Evolutionary conservation across 805 yeast species (phyloP).

Genomic region (Lipomyces sp.): DNA sequence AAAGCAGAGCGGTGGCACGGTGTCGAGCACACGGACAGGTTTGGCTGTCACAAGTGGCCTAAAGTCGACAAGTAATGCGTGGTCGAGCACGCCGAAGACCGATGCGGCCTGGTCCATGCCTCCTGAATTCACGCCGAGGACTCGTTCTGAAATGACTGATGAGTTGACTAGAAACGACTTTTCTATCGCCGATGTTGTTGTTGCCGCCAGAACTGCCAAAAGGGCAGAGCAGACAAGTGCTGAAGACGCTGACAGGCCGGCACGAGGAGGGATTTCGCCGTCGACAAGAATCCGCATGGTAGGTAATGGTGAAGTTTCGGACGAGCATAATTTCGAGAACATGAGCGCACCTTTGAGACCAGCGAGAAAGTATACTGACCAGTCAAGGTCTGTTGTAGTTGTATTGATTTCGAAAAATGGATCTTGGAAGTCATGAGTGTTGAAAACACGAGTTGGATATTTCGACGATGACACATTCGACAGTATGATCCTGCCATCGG

Average conservation of each 20-base stretch:
- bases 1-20: conserved; percentile 53
- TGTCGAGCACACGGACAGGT: conserved; percentile 46
- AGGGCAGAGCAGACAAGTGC: conserved; percentile 72
- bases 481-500: conserved; percentile 44
- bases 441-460: conserved; percentile 26
- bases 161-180: conserved; percentile 53
- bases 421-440: conserved; percentile 38
- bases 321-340: conserved; percentile 47
- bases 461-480: conserved; percentile 45
- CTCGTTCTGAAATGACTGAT: conserved; percentile 70
- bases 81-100: conserved; percentile 62
- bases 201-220: conserved; percentile 58
- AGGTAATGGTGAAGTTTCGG: conserved; percentile 38
- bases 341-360: conserved; percentile 65
- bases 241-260: conserved; percentile 73
- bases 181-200: conserved; percentile 24
- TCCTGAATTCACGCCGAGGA: conserved; percentile 76
- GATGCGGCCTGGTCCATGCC: conserved; percentile 82
- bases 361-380: conserved; percentile 75
- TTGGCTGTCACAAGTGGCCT: conserved; percentile 61
- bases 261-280: conserved; percentile 74
- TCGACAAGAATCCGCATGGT: conserved; percentile 56
- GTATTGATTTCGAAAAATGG: conserved; percentile 35
- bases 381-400: conserved; percentile 49
- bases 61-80: conserved; percentile 65